Base-by-base conservation (phyloP, 2,329 filamentous ascomycete genomes). In the Uncinocarpus reesii region DNA sequence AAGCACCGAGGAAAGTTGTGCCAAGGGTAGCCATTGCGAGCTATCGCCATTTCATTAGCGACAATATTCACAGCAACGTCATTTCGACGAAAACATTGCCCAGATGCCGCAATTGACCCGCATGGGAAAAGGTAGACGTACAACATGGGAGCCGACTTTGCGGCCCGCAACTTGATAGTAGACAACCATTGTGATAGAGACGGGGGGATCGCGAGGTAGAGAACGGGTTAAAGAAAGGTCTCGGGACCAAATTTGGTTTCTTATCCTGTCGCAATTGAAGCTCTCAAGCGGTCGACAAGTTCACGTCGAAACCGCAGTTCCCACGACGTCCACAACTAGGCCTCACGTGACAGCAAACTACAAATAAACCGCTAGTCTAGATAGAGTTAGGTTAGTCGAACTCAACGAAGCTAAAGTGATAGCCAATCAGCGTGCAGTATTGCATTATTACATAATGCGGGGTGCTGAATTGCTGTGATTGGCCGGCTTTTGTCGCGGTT, bases 11-110 rank as follows among this genome's bases (percentile, higher is more conserved):
- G 60, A 74, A 75, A 16, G 73, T 62, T 18, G 68, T 65, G 54
- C 68, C 67, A 51, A 79, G 71, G 49, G 74, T 75, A 52, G 71
- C 74, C 62, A 82, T 81, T 53, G 79, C 69, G 61, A 83, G 78
- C 79, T 83, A 26, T 42, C 6, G 35, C 4, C 7, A 24, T 20
- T 23, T 36, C 51, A 52, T 34, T 26, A 43, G 34, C 18, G 21
- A 36, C 26, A 8, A 8, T 28, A 8, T 11, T 7, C 7, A 24
- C 3, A 37, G 7, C 21, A n/a, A 16, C 3, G 5, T 28, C 18
- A 16, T 32, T 11, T 16, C n/a, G 5, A 20, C 16, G 4, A 8
- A 20, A 3, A 41, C n/a, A 13, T 11, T 28, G 24, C 42, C 24
- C 20, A 23, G 10, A 24, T 15, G 5, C 10, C 34, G 13, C 11